Evolutionary conservation across 106 monocot genomes (phyloP), one percentile per base, ranked within the genome.

Genomic region (Dioscorea zingiberensis): DNA sequence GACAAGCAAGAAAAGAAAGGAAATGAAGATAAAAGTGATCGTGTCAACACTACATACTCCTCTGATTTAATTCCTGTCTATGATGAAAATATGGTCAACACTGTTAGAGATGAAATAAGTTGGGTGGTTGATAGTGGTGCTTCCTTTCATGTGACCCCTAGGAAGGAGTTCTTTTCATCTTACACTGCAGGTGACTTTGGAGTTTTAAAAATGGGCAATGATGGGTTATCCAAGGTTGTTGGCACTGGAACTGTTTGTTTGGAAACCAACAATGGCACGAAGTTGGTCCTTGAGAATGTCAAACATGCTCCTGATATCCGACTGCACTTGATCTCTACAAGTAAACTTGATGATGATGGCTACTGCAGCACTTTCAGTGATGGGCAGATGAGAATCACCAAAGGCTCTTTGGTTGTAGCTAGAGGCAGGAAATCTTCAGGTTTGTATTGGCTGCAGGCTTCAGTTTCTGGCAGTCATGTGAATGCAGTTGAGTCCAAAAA

Each of bases 291-390:
- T 13, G 57, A 46, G 18, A 16, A 47, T 57, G 73, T 73, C 1
- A 57, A 21, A 21, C 65, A 58, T 44, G 32, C 55, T 55, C 51
- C 21, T 22, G 27, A 59, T 22, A 18, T 67, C 12, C 21, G 49
- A 7, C 13, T 74, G 0, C 66, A 74, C 29, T 32, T 67, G 2
- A 51, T 74, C 21, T 74, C 28, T 29, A 19, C 32, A 48, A 48
- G 66, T 3, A 45, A 67, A 23, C 55, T 74, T 67, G 49, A 67
- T 61, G 60, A 74, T 29, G 60, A 60, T 21, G 74, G 74, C 5
- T 66, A 30, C 30, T 11, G 25, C 0, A 27, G 5, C 3, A 14
- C 25, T 58, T 67, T 47, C n/a, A n/a, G 27, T 27, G 19, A 23
- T 13, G n/a, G n/a, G n/a, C n/a, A n/a, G n/a, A 11, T 55, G 44